Base-by-base conservation (phyloP, 305 asterid genomes). In the Fraxinus velutina region DNA sequence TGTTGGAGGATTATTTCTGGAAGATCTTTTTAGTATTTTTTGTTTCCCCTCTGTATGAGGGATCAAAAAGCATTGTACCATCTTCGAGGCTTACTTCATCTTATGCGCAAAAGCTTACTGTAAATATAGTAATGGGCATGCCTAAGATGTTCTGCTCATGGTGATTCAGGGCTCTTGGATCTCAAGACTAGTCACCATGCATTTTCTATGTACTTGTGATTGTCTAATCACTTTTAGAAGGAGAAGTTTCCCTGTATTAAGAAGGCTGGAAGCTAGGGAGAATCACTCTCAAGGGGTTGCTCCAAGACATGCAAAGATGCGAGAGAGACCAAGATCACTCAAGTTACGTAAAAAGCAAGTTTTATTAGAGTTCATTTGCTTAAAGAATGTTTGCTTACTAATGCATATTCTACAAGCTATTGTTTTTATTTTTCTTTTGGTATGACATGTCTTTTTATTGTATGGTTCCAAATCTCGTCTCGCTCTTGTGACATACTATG, bases 21-120 rank as follows among this genome's bases (percentile, higher is more conserved):
- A 91, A 88, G 97, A 95, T 81, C 92, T 97, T 74, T 95, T 93
- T 86, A 88, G 37, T 34, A 92, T 86, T 93, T 95, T 80, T 93
- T 98, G 85, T 93, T 95, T 81, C 95, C 98, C 44, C 98, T 97
- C 0, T 95, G 90, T 85, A 89, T 91, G 66, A 82, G 95, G 85
- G 97, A 92, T 80, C 97, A 95, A 4, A 95, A 93, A 85, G 98
- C 97, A n/a, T 89, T 93, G 95, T 86, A 86, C 88, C 98, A 94
- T 90, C 96, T 94, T 76, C 30, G 88, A 90, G 87, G 84, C 93
- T 92, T 87, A 96, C 98, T 47, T 86, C 92, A 32, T 81, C 90
- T 0, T 95, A 91, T 81, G 86, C 97, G 0, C 91, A 91, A 83
- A 80, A 87, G 81, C 89, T 90, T 79, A 97, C 98, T 0, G 98